phyloP scores from a whole-genome alignment of 2,329 filamentous ascomycete species.

The Hawksworthiomyces lignivorus region DNA sequence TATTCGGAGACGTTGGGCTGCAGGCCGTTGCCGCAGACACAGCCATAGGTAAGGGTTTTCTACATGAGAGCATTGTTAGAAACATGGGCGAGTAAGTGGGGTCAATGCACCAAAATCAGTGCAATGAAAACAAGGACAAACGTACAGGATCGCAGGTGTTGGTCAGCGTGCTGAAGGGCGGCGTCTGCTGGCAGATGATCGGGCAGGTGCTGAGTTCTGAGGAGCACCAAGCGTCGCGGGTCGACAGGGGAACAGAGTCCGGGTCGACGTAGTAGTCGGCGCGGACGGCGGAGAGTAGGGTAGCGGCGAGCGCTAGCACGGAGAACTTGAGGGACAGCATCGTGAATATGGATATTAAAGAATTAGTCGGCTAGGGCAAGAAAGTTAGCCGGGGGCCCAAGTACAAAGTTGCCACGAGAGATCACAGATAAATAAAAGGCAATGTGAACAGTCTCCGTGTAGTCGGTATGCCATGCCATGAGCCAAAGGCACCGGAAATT shows the following conservation, averaged over 20 bases:
- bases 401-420: too few relatives aligned
- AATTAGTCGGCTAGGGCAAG: neutral
- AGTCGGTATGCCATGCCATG: too few relatives aligned
- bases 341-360: slow-evolving; percentile 13
- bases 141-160: slow-evolving; percentile 64
- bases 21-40: slow-evolving; percentile 60
- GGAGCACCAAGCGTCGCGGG: slow-evolving; percentile 55
- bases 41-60: slow-evolving; percentile 58
- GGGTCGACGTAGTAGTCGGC: slow-evolving; percentile 58
- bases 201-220: slow-evolving; percentile 59
- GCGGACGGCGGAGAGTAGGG: slow-evolving; percentile 44
- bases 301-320: slow-evolving; percentile 46
- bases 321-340: slow-evolving; percentile 51
- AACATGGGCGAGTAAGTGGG: too few relatives aligned
- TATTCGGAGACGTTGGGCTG: slow-evolving; percentile 69
- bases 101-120: too few relatives aligned
- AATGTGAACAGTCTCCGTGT: too few relatives aligned
- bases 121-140: too few relatives aligned
- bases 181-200: slow-evolving; percentile 59
- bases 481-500: too few relatives aligned
- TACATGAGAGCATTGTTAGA: too few relatives aligned
- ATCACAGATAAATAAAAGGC: too few relatives aligned
- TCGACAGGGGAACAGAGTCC: slow-evolving; percentile 42
- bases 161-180: slow-evolving; percentile 40
- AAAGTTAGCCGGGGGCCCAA: too few relatives aligned